phyloP scores from a whole-genome alignment of 1,284 basidiomycete species.

The Moesziomyces parantarcticus region DNA sequence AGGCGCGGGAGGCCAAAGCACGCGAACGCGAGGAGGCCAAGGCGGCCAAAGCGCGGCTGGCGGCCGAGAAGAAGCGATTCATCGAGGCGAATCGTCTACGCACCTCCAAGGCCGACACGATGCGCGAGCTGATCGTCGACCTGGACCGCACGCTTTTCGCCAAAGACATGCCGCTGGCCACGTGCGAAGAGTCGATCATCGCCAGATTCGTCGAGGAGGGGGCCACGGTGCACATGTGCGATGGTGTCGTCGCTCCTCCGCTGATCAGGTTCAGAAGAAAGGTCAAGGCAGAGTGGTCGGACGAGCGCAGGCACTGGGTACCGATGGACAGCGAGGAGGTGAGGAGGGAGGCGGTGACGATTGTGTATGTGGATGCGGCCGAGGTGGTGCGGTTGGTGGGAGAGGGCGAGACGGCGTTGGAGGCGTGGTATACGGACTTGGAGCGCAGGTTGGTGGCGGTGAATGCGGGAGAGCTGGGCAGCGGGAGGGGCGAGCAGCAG shows the following conservation, averaged over 20 bases:
- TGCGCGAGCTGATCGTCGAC: constrained; percentile 47
- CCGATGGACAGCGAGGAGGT: constrained; percentile 29
- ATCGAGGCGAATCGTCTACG: constrained; percentile 46
- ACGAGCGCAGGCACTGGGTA: constrained; percentile 30
- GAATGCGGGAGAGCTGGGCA: neutral
- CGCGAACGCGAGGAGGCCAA: constrained; percentile 35
- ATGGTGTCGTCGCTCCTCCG: constrained; percentile 25
- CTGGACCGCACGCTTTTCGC: constrained; percentile 35
- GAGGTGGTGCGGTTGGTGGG: constrained; percentile 27
- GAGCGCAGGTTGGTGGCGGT: constrained; percentile 11
- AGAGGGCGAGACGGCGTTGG: constrained; percentile 18
- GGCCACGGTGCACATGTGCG: constrained; percentile 24
- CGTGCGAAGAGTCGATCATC: constrained; percentile 14
- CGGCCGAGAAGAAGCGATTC: constrained; percentile 40
- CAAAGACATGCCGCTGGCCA: constrained; percentile 18
- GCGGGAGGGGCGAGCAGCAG: constrained; percentile 6
- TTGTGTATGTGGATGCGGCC: constrained; percentile 36
- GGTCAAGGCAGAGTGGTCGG: constrained; percentile 29
- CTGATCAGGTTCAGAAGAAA: constrained; percentile 32
- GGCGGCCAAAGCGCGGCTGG: constrained; percentile 15
- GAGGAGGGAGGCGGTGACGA: constrained; percentile 17
- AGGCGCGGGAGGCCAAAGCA: constrained; percentile 30
- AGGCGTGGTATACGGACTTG: constrained; percentile 36
- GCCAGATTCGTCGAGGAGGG: constrained; percentile 32
- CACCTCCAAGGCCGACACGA: constrained; percentile 43